phyloP scores from a whole-genome alignment of 2,329 filamentous ascomycete species.

The Botrytis paeoniae region DNA sequence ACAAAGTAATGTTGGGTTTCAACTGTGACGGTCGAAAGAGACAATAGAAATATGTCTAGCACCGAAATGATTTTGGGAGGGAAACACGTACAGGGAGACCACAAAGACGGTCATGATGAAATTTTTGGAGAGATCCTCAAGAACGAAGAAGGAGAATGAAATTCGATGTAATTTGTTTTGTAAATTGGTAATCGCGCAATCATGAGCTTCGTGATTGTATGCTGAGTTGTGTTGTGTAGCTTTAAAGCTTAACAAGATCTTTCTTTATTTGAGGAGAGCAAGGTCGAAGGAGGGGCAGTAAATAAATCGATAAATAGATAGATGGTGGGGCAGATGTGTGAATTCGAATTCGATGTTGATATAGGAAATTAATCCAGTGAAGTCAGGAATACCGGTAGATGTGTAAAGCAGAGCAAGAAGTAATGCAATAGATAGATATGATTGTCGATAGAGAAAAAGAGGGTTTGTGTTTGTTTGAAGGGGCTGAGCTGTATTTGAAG shows the following conservation, averaged over 20 bases:
- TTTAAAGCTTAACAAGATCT: not conserved
- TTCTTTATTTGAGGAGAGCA: not conserved
- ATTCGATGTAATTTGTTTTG: not conserved
- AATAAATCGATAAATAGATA: not conserved
- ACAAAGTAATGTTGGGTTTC: too few species aligned
- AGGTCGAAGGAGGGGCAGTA: slow-evolving; percentile 5
- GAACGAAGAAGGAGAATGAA: slow-evolving; percentile 11
- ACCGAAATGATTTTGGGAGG: not conserved
- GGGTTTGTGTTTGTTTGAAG: not conserved
- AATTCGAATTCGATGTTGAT: not conserved
- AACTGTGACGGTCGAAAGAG: not conserved
- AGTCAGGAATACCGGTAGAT: not conserved
- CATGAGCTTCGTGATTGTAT: slow-evolving; percentile 12
- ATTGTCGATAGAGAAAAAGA: not conserved
- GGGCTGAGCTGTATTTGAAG: slow-evolving; percentile 1
- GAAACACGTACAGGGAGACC: slow-evolving; percentile 51
- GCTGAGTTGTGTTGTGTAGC: not conserved
- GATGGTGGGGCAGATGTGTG: not conserved
- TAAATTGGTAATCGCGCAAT: slow-evolving; percentile 13
- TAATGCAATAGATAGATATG: not conserved
- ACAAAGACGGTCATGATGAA: slow-evolving; percentile 56
- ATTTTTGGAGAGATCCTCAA: slow-evolving; percentile 18
- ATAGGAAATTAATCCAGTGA: not conserved
- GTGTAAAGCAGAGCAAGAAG: not conserved
- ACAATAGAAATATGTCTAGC: not conserved